phyloP scores from a whole-genome alignment of 495 filamentous ascomycete genomes.

The Daldinia childiae region DNA sequence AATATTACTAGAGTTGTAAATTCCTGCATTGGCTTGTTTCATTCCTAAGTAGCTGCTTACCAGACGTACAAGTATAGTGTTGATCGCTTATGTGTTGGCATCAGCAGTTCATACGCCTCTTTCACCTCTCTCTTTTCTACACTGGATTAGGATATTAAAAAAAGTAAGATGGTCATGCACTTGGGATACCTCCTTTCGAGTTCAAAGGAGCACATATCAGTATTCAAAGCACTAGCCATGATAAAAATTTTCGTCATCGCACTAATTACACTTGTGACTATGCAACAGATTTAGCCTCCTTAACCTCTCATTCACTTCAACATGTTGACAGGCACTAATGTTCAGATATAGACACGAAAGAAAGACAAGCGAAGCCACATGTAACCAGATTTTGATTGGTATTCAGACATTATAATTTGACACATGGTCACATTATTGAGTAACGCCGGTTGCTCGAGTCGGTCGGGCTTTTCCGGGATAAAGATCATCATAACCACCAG shows the following conservation, averaged over 20 bases:
- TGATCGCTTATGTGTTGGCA: neutral
- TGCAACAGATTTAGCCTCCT: neutral
- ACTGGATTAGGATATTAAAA: neutral
- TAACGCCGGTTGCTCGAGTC: constrained; percentile 32
- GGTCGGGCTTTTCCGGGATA: constrained; percentile 20
- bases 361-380: neutral
- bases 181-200: neutral
- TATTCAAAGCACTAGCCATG: neutral
- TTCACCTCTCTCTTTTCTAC: neutral
- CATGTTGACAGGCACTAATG: neutral
- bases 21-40: too few species aligned
- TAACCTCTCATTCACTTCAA: neutral
- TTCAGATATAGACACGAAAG: neutral
- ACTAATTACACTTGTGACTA: neutral
- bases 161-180: neutral
- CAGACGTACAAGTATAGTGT: neutral
- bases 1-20: neutral
- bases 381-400: constrained; percentile 31
- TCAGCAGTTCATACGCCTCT: neutral
- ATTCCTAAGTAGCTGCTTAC: neutral
- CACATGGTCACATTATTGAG: constrained; percentile 40
- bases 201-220: neutral
- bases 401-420: constrained; percentile 49
- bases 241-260: neutral
- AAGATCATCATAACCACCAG: constrained; percentile 18